Evolutionary conservation across 495 filamentous ascomycete species (phyloP), one percentile per base, ranked within the genome.

Genomic region (Penicillium verhagenii): DNA sequence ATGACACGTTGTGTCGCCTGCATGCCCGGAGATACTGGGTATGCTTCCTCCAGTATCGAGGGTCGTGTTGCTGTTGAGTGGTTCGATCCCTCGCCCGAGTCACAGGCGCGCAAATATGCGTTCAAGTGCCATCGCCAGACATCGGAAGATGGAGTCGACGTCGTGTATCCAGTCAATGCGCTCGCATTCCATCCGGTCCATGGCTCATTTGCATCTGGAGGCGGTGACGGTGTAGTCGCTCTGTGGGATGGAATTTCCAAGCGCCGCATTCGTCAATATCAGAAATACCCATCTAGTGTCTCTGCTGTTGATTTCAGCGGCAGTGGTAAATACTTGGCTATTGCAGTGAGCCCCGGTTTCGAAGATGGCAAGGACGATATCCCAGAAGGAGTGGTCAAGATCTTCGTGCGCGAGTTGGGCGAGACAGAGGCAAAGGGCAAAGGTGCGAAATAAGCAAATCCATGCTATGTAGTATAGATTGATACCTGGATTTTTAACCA

Each of bases 101-200:
- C 89, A 4, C 91, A 97, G 70, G 87, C 87, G 16, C 80, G 92
- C 52, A 97, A 96, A 64, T 98, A 97, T 76, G 94, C 94, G 9
- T 98, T 98, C 79, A 98, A 98, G 68, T 98, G 94, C 72, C 94
- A 98, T 72, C 85, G 94, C 10, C 88, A 94, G 69, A 72, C 73
- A 1, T 72, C 74, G 7, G 63, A 65, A 2, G 84, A 89, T 42
- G 87, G 86, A 25, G 76, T 86, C 7, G 94, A 98, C 67, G 79
- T 97, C 9, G 91, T 98, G 7, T 98, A 94, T 65, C 94, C 94
- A 0, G 93, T 98, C 60, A 95, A 98, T 71, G 87, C 93, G 11
- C 80, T 98, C 0, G 82, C 91, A 1, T 98, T 96, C 73, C 93
- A 98, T 74, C 92, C 94, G 1, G 70, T 89, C 4, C 84, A 90